Evolutionary conservation across 2,329 filamentous ascomycete genomes (phyloP), one percentile per base, ranked within the genome.

Genomic region (Setomelanomma holmii): DNA sequence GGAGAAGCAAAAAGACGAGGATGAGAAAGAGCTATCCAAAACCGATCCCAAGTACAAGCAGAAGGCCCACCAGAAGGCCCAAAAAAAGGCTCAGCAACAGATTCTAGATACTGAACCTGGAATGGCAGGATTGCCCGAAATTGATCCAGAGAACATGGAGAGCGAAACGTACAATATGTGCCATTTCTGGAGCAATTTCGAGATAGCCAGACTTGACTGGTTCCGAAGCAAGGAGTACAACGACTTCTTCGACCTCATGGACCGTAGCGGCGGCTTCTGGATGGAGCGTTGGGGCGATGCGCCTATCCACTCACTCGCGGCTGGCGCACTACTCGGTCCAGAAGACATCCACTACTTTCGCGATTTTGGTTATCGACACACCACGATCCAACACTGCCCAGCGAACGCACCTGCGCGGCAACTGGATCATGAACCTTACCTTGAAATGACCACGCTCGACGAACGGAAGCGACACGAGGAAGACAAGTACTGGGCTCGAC

Each of bases 141-240:
- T 97, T 50, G 91, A 98, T 69, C 87, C 89, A 0, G 93, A 98
- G 70, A 85, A 88, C 36, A 99, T 99, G 95, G 93, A 98, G 73
- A 91, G 92, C 58, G 95, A 99, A 75, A 90, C 88, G 67, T 99
- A 99, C 82, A 99, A 99, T 79, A 99, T 99, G 95, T 99, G 95
- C 75, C 95, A 99, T 80, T 99, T 97, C 81, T 99, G 95, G 95
- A 96, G 92, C 75, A 99, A 99, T 76, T 99, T 99, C 64, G 95
- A 99, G 77, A 99, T 99, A 78, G 95, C 95, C 12, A 87, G 88
- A 53, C 84, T 99, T 55, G 89, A 91, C 78, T 99, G 92, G 86
- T 98, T 98, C 84, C 87, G 95, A 65, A 97, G 93, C 80, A 93
- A 96, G 78, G 90, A 92, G 71, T 99, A 99, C 74, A 89, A 96